Evolutionary conservation across 768 basidiomycete species (phyloP).

Genomic region (Pulveroboletus sp.): DNA sequence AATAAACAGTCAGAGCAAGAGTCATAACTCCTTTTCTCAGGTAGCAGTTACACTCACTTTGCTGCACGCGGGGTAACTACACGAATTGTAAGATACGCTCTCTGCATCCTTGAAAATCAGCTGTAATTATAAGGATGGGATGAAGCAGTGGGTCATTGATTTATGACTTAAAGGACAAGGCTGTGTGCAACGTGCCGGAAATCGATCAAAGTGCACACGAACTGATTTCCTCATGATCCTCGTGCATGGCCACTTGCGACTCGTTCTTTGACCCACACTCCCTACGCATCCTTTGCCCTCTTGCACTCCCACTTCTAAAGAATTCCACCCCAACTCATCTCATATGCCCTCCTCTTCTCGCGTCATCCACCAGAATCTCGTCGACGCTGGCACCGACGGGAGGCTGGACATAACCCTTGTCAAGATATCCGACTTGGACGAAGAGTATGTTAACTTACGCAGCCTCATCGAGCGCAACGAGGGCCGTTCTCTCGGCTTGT

Average conservation of each 20-base stretch:
- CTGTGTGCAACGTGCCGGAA: not conserved
- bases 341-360: constrained; percentile 12
- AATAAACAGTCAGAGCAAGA: no score
- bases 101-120: no score
- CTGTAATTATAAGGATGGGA: no score
- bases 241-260: not conserved
- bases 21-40: no score
- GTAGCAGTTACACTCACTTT: no score
- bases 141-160: no score
- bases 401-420: constrained; percentile 13
- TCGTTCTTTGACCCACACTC: constrained; percentile 5
- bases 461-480: constrained; percentile 29
- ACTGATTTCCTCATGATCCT: not conserved
- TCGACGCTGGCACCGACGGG: constrained; percentile 23
- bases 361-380: constrained; percentile 25
- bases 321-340: not conserved
- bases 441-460: constrained; percentile 19
- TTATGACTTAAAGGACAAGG: no score
- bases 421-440: constrained; percentile 20
- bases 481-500: constrained; percentile 30
- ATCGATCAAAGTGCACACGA: no score
- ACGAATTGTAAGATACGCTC: no score
- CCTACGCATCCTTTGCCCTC: not conserved
- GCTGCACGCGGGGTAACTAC: no score
- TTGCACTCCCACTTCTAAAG: not conserved